Base-by-base conservation (phyloP, 305 asterid genomes). In the Caryopteris hybrid region DNA sequence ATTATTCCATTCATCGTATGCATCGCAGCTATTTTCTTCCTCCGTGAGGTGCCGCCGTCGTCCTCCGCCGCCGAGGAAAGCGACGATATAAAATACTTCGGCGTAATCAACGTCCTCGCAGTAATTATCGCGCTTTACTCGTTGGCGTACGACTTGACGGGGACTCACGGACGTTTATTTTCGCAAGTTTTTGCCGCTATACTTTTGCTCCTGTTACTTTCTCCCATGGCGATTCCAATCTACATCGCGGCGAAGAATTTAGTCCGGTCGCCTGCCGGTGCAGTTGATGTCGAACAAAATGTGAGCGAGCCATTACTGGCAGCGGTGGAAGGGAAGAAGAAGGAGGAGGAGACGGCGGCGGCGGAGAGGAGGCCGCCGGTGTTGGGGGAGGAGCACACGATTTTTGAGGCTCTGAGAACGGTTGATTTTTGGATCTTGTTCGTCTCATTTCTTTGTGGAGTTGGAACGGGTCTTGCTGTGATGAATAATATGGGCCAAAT, bases 401-500 rank as follows among this genome's bases (percentile, higher is more conserved):
- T 87, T 17, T 1, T 69, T 0, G 95, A 92, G 80, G 95, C 91
- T 3, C 11, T 87, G 59, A 76, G 41, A 43, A 84, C 85, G 8
- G 46, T 81, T 8, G 96, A 92, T 9, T 92, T 92, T 27, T 89
- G 98, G 98, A 79, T 92, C 27, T 61, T 92, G 80, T 89, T 92
- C 51, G 55, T 64, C 17, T 86, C 96, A 23, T 89, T 92, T 72
- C 73, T 89, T 1, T 86, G 96, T 47, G 98, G 98, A 50, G 96
- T 89, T 6, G 98, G 98, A 38, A 89, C 98, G 33, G 96, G 96
- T 53, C 77, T 92, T 1, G 82, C 98, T 0, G 96, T 89, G 69
- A 88, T 87, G 95, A 90, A 92, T 57, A 92, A 92, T 27, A 61
- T 89, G 78, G 96, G 95, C 1, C 98, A 92, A 45, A 89, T 92